Evolutionary conservation across 108 stramenopile genomes (phyloP).

Genomic region (Poteriospumella lacustris): DNA sequence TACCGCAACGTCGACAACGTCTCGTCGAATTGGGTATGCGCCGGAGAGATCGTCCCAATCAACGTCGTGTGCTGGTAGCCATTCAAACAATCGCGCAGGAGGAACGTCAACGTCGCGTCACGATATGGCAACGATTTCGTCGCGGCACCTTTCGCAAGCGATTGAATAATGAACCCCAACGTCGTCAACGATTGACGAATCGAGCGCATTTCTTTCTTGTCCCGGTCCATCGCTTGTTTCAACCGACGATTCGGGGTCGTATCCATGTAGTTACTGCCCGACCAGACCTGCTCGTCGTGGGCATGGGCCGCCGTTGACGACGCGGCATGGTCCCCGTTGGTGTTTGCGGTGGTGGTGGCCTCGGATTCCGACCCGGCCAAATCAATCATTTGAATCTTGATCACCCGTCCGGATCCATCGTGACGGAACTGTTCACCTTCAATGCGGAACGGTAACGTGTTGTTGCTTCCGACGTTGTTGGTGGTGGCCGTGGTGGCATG

Average conservation of each 20-base stretch:
- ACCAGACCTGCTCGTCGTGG: neutral
- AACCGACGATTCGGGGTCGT: neutral
- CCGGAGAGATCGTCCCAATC: constrained; percentile 21
- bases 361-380: constrained; percentile 16
- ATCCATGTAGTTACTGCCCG: neutral
- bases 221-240: neutral
- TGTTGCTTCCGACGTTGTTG: neutral
- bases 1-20: constrained; percentile 6
- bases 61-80: constrained; percentile 17
- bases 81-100: constrained; percentile 25
- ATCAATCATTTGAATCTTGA: constrained; percentile 20
- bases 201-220: constrained; percentile 2
- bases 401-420: neutral
- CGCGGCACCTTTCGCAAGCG: constrained; percentile 2
- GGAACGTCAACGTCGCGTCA: neutral
- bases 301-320: too few relatives aligned
- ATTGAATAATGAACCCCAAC: constrained; percentile 14
- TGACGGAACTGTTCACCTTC: neutral
- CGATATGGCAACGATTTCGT: neutral
- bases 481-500: too few relatives aligned
- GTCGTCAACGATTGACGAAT: constrained; percentile 11
- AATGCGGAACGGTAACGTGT: neutral
- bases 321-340: too few relatives aligned
- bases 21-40: constrained; percentile 20
- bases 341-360: too few relatives aligned